Base-by-base conservation (phyloP, 176 grass and related monocot genomes). In the Oryza officinalis region DNA sequence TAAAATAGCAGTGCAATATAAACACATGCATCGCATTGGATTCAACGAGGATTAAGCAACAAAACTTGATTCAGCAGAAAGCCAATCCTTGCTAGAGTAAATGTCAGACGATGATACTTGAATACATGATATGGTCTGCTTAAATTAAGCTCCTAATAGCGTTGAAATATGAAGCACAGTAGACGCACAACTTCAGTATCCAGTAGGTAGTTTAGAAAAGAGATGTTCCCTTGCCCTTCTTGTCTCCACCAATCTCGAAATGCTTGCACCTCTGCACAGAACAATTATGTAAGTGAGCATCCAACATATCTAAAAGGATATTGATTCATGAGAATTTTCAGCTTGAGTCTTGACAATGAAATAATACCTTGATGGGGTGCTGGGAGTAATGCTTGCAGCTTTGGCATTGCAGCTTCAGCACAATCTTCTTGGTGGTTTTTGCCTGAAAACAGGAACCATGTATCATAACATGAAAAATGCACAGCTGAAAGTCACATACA, bases 181-280 rank as follows among this genome's bases (percentile, higher is more conserved):
- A 71, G 73, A 78, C 35, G 28, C 30, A 66, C 65, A 31, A 65
- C 43, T 45, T 67, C 59, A 35, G 75, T 59, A 49, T 54, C 50
- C 76, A 86, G 72, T 69, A 75, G 74, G 63, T 33, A 44, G 81
- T 67, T 83, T 91, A 98, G 87, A 98, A 95, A 45, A 98, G 95
- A 11, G 92, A 95, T 41, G 95, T 98, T 69, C 95, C 95, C 93
- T 98, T 98, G 71, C 95, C 95, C 90, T 98, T 95, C 92, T 98
- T 98, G 87, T 98, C 95, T 87, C 92, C 95, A 27, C 88, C 92
- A 70, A 97, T 97, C 84, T 97, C 95, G 74, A 97, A 97, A 85
- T 97, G 95, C 86, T 98, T 98, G 87, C 95, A 98, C 74, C 92
- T 91, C 95, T 98, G 82, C 49, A 77, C 0, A 69, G 0, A 70